Percentiles rank a stretch among this genome's conserved stretches.
Conservation (phyloP, 495 filamentous ascomycete species). For the Acidomyces sp. region DNA sequence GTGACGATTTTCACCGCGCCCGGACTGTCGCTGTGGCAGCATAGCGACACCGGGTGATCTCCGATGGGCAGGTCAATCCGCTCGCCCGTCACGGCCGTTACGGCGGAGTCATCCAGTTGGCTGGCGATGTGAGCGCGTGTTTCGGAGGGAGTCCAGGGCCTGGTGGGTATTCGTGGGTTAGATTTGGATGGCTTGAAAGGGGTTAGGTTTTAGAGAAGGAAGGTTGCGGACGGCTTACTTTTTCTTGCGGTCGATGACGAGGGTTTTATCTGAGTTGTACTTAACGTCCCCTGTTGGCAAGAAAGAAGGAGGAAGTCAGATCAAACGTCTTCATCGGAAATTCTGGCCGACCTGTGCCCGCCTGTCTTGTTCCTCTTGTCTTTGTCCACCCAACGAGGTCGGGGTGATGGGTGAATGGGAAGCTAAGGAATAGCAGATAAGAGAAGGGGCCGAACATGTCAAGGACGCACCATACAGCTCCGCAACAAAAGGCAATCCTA, state of each 20-base stretch:
- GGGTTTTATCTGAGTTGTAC: constrained; percentile 37
- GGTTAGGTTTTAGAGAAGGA: too few species aligned
- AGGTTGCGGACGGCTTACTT: constrained; percentile 24
- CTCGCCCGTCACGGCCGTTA: constrained; percentile 35
- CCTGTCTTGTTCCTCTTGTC: too few species aligned
- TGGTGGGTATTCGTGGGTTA: constrained; percentile 1
- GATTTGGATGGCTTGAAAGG: background rate
- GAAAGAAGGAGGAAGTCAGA: too few species aligned
- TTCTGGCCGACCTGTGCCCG: too few species aligned
- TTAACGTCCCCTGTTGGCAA: constrained; percentile 40
- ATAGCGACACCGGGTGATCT: constrained; percentile 37
- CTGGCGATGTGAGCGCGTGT: constrained; percentile 35
- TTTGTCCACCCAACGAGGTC: too few species aligned
- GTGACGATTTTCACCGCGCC: constrained; percentile 39
- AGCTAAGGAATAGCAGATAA: too few species aligned
- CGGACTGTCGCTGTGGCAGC: constrained; percentile 44
- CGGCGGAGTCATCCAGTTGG: constrained; percentile 34
- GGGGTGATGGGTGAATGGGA: too few species aligned
- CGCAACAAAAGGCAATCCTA: constrained; percentile 42
- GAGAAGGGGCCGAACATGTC: background rate
- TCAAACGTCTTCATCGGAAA: too few species aligned
- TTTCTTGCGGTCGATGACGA: constrained; percentile 45
- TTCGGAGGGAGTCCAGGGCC: constrained; percentile 34
- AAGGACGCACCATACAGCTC: constrained; percentile 34
- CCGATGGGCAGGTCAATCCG: constrained; percentile 35